Conservation (phyloP, 1,139 yeast species). For the Debaryomycetaceae sp. region DNA sequence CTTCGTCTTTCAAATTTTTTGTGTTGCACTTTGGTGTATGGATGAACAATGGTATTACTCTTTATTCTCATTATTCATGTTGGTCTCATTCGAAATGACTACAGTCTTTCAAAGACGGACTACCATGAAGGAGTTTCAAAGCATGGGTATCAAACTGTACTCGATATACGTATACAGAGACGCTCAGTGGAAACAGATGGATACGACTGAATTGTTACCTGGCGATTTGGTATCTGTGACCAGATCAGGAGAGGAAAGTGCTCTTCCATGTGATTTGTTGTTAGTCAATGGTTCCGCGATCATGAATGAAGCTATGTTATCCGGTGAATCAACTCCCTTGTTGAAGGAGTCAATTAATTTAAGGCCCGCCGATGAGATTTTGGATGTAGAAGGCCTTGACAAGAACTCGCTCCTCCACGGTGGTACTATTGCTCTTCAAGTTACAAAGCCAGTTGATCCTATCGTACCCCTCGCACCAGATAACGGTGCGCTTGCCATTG, state of each 20-base stretch:
- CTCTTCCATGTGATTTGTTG: constrained; percentile 93
- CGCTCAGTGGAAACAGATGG: constrained; percentile 62
- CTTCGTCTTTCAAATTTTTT: constrained; percentile 92
- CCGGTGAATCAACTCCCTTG: constrained; percentile 97
- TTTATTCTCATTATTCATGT: constrained; percentile 85
- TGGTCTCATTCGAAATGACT: constrained; percentile 89
- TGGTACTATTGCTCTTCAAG: constrained; percentile 95
- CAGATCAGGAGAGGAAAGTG: constrained; percentile 87
- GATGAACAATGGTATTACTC: constrained; percentile 98
- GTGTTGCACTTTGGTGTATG: constrained; percentile 93
- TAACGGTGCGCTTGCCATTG: constrained; percentile 87
- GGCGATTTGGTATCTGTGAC: constrained; percentile 88
- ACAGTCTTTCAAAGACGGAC: constrained; percentile 94
- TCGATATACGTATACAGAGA: constrained; percentile 70
- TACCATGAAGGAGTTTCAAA: constrained; percentile 91
- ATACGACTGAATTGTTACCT: constrained; percentile 78
- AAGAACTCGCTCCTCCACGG: constrained; percentile 90
- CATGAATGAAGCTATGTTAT: constrained; percentile 95
- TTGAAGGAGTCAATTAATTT: constrained; percentile 86
- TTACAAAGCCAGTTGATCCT: constrained; percentile 60
- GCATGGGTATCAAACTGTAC: constrained; percentile 97
- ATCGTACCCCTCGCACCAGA: constrained; percentile 70
- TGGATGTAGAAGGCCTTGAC: constrained; percentile 80
- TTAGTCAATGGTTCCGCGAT: constrained; percentile 86
- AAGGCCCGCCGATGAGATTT: constrained; percentile 67